phyloP scores from a whole-genome alignment of 2,329 filamentous ascomycete genomes.

The Talaromyces verruculosus region DNA sequence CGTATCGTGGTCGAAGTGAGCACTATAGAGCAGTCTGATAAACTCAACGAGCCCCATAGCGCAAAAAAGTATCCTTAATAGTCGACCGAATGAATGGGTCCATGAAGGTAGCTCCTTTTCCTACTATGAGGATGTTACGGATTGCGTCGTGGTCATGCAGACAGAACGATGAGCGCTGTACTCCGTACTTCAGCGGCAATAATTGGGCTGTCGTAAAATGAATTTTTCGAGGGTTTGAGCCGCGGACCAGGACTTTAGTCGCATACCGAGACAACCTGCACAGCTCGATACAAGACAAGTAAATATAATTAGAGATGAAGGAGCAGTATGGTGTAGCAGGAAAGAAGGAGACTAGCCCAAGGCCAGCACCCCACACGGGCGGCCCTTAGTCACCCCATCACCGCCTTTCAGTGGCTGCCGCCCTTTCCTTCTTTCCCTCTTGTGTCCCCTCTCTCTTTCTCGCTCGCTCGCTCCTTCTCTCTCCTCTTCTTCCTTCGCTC shows the following conservation, averaged over 20 bases:
- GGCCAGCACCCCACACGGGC: conserved; percentile 1
- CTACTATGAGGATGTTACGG: not conserved
- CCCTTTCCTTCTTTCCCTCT: not conserved
- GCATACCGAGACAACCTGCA: not conserved
- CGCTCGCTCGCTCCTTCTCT: not conserved
- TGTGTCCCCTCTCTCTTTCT: not conserved
- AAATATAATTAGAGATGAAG: not conserved
- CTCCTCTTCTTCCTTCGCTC: not conserved
- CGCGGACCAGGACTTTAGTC: not conserved
- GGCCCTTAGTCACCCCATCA: conserved; percentile 5
- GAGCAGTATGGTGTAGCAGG: not conserved
- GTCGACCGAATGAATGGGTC: not conserved
- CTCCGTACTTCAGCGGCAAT: not conserved
- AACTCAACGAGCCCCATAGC: not conserved
- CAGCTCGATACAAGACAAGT: not conserved
- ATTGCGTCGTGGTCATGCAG: not conserved
- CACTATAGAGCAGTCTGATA: not conserved
- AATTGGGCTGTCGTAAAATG: not conserved
- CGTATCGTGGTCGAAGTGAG: not conserved
- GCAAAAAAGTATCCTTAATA: not conserved
- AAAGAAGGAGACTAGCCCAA: conserved; percentile 7
- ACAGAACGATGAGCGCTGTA: not conserved
- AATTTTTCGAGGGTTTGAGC: not conserved
- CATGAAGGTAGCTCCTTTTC: not conserved
- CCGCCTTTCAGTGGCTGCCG: conserved; percentile 8